Percentiles rank a stretch among this genome's conserved stretches.
These are phyloP conservation scores for Phytophthora pini DNA, from an alignment of 352 stramenopile genomes.

Conservation along the genomic window DNA sequence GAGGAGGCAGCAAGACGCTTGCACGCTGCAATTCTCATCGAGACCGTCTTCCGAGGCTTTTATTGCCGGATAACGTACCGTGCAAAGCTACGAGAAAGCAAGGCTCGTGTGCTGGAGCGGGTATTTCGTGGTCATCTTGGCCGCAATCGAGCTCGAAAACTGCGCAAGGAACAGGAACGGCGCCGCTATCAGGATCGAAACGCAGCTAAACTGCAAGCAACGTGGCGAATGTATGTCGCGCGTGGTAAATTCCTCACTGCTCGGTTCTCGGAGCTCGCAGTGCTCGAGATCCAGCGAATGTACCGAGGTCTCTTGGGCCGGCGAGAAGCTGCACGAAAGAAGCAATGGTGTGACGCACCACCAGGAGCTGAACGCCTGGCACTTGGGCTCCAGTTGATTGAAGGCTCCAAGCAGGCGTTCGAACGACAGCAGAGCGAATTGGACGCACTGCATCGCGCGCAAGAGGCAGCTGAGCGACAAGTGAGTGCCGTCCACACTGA, in stretches of 20 bases:
- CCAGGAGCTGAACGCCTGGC: conserved; percentile 90
- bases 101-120: conserved; percentile 64
- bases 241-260: conserved; percentile 70
- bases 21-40: conserved; percentile 53
- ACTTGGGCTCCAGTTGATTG: conserved; percentile 91
- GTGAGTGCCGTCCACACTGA: conserved; percentile 91
- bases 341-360: conserved; percentile 87
- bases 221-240: conserved; percentile 87
- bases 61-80: conserved; percentile 57
- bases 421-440: conserved; percentile 93
- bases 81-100: conserved; percentile 48
- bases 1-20: conserved; percentile 27
- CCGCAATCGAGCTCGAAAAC: conserved; percentile 39
- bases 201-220: conserved; percentile 86
- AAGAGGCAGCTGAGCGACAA: conserved; percentile 89
- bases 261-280: conserved; percentile 77
- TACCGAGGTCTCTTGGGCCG: conserved; percentile 89
- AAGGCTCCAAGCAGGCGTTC: conserved; percentile 94
- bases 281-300: conserved; percentile 90
- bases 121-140: conserved; percentile 77
- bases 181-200: conserved; percentile 58
- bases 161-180: conserved; percentile 50
- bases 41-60: conserved; percentile 77
- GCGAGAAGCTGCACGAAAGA: conserved; percentile 62
- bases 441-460: conserved; percentile 90